Evolutionary conservation across 148 eudicot species (phyloP).

Genomic region (Rheum nobile): DNA sequence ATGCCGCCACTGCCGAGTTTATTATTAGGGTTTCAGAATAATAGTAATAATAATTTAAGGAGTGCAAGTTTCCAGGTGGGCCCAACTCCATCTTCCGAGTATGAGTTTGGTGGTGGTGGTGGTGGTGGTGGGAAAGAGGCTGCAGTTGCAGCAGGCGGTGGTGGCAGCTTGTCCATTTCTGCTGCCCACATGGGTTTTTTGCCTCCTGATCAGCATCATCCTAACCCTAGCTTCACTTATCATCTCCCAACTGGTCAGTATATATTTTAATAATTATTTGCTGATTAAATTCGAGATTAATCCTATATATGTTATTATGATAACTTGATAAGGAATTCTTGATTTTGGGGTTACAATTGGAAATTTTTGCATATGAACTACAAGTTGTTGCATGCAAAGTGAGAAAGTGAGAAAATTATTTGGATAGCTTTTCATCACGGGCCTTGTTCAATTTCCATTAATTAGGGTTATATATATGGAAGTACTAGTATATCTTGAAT

Average conservation of each 20-base stretch:
- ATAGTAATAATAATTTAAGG: background rate
- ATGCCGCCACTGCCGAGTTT: background rate
- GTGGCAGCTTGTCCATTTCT: conserved; percentile 11
- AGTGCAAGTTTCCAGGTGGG: conserved; percentile 6
- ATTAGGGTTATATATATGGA: background rate
- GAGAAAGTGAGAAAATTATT: background rate
- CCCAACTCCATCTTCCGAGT: conserved; percentile 16
- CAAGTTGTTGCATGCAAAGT: background rate
- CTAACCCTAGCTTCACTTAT: background rate
- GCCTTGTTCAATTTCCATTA: background rate
- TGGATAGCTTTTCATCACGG: background rate
- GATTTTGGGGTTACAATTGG: background rate
- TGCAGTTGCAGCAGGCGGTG: background rate
- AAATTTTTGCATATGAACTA: background rate
- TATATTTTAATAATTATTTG: background rate
- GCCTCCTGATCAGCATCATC: background rate
- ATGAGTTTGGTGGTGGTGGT: conserved; percentile 3
- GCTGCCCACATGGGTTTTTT: background rate
- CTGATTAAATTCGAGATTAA: background rate
- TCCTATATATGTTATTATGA: too few relatives aligned
- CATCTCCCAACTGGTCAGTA: background rate
- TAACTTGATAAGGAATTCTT: background rate
- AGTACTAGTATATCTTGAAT: background rate
- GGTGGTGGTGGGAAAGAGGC: conserved; percentile 14
- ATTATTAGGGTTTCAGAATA: conserved; percentile 3